These are phyloP conservation scores for Melastoma candidum DNA, from an alignment of 441 rosid species.

Conservation along the genomic window DNA sequence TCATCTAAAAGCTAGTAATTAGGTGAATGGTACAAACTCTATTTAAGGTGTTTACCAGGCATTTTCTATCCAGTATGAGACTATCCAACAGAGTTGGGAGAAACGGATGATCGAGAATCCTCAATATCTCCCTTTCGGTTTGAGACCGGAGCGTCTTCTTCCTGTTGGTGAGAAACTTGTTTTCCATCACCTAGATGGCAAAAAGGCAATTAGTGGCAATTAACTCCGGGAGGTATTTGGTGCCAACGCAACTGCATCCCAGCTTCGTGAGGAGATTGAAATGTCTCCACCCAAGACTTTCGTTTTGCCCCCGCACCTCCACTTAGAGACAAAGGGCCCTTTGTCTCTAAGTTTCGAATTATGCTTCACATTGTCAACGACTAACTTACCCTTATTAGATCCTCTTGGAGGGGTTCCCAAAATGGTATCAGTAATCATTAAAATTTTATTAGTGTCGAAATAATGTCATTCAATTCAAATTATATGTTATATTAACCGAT, in stretches of 20 bases:
- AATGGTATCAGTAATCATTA: constrained; percentile 1
- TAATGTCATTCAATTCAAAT: no score
- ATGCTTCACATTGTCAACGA: constrained; percentile 25
- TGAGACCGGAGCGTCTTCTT: constrained; percentile 94
- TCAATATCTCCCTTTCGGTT: constrained; percentile 81
- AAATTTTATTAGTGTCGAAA: no score
- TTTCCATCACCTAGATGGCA: constrained; percentile 98
- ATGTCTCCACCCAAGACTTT: constrained; percentile 57
- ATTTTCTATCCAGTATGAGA: no score
- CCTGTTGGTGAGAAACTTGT: constrained; percentile 76
- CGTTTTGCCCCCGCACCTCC: constrained; percentile 48
- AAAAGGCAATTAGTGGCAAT: constrained; percentile 64
- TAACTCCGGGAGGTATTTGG: constrained; percentile 89
- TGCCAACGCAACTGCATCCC: constrained; percentile 94
- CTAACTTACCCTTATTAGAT: constrained; percentile 18
- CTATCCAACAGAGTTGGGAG: constrained; percentile 42
- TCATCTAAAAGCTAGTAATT: no score
- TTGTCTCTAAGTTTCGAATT: constrained; percentile 40
- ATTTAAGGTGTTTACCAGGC: no score
- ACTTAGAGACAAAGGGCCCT: no score
- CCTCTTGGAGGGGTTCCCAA: constrained; percentile 32
- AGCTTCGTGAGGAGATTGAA: constrained; percentile 88
- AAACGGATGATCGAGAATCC: constrained; percentile 92
- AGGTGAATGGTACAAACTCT: no score
- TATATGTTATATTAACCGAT: no score